A percentile compares a stretch with the other conserved stretches of the same genome.
Conservation (phyloP, 1,284 basidiomycete genomes). For the Trichosporon inkin region DNA sequence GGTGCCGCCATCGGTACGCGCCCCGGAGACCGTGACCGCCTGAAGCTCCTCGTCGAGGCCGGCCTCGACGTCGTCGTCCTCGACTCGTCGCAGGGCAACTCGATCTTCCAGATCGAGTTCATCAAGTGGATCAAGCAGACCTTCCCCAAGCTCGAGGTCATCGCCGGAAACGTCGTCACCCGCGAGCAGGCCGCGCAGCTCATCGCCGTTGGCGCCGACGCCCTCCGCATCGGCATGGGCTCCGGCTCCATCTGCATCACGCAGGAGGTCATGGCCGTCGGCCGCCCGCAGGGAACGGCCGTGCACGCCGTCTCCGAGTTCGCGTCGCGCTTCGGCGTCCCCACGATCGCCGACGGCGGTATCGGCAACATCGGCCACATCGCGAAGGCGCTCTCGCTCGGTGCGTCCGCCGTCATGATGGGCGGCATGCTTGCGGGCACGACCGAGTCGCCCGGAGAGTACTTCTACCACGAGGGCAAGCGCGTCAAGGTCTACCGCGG, state of each 20-base stretch:
- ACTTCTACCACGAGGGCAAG: slow-evolving; percentile 98
- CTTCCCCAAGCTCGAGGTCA: slow-evolving; percentile 80
- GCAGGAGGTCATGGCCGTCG: slow-evolving; percentile 99
- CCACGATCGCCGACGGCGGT: slow-evolving; percentile 97
- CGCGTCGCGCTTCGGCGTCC: slow-evolving; percentile 80
- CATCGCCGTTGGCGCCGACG: slow-evolving; percentile 92
- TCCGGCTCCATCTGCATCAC: slow-evolving; percentile 99
- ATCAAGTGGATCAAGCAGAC: slow-evolving; percentile 87
- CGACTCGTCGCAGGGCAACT: slow-evolving; percentile 97
- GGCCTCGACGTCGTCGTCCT: slow-evolving; percentile 93
- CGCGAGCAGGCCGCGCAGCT: slow-evolving; percentile 93
- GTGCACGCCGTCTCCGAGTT: slow-evolving; percentile 95
- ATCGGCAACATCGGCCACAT: slow-evolving; percentile 95
- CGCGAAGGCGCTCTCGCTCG: slow-evolving; percentile 91
- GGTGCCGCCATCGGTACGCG: slow-evolving; percentile 97
- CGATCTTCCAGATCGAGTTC: slow-evolving; percentile 90
- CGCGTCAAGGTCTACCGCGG: slow-evolving; percentile 98
- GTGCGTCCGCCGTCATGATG: slow-evolving; percentile 98
- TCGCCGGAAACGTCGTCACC: slow-evolving; percentile 96
- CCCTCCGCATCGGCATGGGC: slow-evolving; percentile 93
- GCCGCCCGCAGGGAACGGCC: slow-evolving; percentile 93
- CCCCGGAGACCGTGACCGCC: slow-evolving; percentile 78
- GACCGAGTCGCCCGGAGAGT: slow-evolving; percentile 95
- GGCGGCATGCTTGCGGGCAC: slow-evolving; percentile 93
- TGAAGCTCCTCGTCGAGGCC: slow-evolving; percentile 81